Percentiles rank a stretch among this genome's conserved stretches.
Evolutionary conservation across 228 moss, liverwort and hornwort species (phyloP).

Genomic region (Sphagnum fallax): DNA sequence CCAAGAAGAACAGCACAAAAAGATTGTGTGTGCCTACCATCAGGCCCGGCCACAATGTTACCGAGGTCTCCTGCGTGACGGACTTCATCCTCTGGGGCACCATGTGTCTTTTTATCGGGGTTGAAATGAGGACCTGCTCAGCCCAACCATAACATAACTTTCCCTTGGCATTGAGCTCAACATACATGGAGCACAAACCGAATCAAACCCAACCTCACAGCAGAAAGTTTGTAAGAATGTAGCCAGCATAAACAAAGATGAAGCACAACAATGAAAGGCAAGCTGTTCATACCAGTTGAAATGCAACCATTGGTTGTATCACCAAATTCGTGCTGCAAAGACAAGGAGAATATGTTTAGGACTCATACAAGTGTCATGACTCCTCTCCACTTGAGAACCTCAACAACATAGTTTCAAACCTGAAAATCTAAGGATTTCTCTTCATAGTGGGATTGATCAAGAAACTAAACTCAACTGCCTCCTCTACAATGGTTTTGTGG

Average conservation of each 20-base stretch:
- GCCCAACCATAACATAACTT: background rate
- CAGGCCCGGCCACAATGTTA: constrained; percentile 53
- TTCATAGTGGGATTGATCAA: no score
- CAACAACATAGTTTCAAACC: no score
- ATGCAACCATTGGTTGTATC: constrained; percentile 92
- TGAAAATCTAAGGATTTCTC: no score
- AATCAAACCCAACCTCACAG: background rate
- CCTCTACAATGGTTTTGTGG: no score
- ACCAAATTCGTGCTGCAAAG: constrained; percentile 69
- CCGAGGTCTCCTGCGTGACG: constrained; percentile 80
- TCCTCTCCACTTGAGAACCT: no score
- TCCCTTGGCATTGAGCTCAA: no score
- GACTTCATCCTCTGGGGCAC: constrained; percentile 43
- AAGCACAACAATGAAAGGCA: no score
- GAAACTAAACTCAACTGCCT: no score
- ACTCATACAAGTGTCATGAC: no score
- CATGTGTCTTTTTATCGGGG: constrained; percentile 55
- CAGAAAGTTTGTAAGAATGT: background rate
- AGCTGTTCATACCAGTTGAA: constrained; percentile 51
- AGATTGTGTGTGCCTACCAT: constrained; percentile 22
- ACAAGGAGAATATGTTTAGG: no score
- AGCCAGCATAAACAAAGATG: background rate
- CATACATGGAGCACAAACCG: background rate
- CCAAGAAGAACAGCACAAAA: background rate
- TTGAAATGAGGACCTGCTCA: constrained; percentile 65